Conservation (phyloP, 768 basidiomycete species). For the Cystobasidiopsis lactophilus region DNA sequence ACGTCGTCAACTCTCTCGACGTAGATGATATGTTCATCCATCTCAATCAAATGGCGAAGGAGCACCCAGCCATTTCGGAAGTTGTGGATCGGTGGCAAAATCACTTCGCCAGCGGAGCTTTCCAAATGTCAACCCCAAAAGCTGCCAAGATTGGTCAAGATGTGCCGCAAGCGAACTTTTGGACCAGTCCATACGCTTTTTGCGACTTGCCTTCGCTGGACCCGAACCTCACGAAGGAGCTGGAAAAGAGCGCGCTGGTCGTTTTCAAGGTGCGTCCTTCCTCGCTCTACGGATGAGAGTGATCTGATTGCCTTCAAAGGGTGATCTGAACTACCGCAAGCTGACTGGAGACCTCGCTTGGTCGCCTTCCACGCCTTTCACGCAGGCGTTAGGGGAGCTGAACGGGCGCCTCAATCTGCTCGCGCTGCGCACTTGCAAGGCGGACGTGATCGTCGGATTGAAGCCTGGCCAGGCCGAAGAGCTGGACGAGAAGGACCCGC, state of each 20-base stretch:
- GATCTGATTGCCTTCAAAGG: constrained; percentile 29
- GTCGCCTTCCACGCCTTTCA: constrained; percentile 59
- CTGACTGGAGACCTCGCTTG: constrained; percentile 48
- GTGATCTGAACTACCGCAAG: constrained; percentile 55
- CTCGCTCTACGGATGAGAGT: constrained; percentile 23
- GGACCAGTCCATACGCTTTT: constrained; percentile 14
- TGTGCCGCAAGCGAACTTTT: constrained; percentile 1
- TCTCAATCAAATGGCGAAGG: background rate
- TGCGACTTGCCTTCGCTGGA: constrained; percentile 7
- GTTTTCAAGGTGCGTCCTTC: constrained; percentile 51
- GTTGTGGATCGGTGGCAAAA: background rate
- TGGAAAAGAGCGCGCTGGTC: constrained; percentile 62
- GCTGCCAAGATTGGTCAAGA: constrained; percentile 4
- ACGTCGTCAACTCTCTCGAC: constrained; percentile 3
- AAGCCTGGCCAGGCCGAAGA: constrained; percentile 42
- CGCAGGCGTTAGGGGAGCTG: constrained; percentile 41
- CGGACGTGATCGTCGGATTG: constrained; percentile 76
- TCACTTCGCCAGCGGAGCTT: constrained; percentile 3
- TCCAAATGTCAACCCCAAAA: background rate
- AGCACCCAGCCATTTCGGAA: background rate
- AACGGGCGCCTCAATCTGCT: background rate
- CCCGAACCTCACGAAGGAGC: constrained; percentile 73
- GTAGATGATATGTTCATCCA: no score
- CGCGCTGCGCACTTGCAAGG: constrained; percentile 58
- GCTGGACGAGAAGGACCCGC: constrained; percentile 35